phyloP scores from a whole-genome alignment of 78 protist genomes.

The Anaeramoeba ignava region DNA sequence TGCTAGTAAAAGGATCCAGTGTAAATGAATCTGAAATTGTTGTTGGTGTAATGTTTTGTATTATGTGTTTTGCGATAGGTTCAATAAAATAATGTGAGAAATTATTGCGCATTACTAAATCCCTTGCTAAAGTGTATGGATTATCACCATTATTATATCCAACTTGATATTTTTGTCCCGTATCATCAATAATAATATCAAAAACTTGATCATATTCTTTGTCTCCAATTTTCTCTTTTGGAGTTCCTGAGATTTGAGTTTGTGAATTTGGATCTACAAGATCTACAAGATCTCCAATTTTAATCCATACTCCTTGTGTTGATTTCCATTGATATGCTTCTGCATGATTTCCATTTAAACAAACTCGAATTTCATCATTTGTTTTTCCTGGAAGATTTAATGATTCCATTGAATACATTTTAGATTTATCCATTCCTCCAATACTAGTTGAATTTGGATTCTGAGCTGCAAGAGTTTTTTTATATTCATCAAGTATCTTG shows the following conservation, averaged over 20 bases:
- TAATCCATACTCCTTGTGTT: conserved; percentile 28
- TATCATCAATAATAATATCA: conserved; percentile 55
- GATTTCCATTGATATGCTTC: conserved; percentile 35
- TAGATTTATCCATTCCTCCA: conserved; percentile 38
- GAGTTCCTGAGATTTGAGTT: too few relatives aligned
- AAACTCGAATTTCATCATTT: conserved; percentile 45
- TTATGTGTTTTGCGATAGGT: too few relatives aligned
- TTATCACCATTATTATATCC: too few relatives aligned
- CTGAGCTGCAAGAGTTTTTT: conserved; percentile 15
- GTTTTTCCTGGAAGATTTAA: conserved; percentile 31
- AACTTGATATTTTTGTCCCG: too few relatives aligned
- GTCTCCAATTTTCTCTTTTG: conserved; percentile 33
- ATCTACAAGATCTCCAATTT: conserved; percentile 51
- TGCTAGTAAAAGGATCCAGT: too few relatives aligned
- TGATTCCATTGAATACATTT: conserved; percentile 18
- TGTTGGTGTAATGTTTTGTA: too few relatives aligned
- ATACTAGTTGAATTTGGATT: conserved; percentile 16
- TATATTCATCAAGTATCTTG: conserved; percentile 5
- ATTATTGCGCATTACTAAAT: too few relatives aligned
- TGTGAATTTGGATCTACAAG: conserved; percentile 8
- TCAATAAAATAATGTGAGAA: too few relatives aligned
- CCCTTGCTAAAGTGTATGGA: too few relatives aligned
- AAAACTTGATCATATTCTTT: conserved; percentile 63
- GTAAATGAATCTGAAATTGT: too few relatives aligned
- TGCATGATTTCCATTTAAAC: conserved; percentile 25